These are phyloP conservation scores for Blastomyces parvus DNA, from an alignment of 2,329 filamentous ascomycete genomes.

Conservation along the genomic window DNA sequence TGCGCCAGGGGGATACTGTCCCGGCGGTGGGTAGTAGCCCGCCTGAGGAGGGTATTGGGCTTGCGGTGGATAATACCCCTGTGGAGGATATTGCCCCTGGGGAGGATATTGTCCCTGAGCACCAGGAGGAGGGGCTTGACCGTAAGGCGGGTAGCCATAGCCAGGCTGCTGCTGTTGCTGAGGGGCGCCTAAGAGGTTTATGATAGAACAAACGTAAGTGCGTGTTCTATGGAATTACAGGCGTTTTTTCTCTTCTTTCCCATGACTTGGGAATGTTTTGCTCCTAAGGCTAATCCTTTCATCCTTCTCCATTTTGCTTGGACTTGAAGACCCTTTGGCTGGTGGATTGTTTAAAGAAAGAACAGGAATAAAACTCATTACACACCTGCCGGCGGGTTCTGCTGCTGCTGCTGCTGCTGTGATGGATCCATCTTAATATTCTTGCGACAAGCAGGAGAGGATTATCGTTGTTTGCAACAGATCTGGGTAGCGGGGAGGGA, in stretches of 20 bases:
- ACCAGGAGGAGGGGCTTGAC: neutral
- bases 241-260: neutral
- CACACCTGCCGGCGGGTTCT: neutral
- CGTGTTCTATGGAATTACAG: neutral
- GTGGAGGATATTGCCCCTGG: conserved; percentile 19
- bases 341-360: neutral
- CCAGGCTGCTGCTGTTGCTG: neutral
- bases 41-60: conserved; percentile 21
- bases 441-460: too few relatives aligned
- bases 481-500: too few relatives aligned
- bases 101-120: conserved; percentile 8
- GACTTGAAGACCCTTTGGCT: neutral
- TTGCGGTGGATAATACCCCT: conserved; percentile 21
- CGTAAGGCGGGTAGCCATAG: conserved; percentile 6
- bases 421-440: conserved; percentile 2
- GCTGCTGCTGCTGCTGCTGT: conserved; percentile 3
- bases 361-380: neutral
- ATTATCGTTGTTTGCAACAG: neutral
- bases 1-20: neutral
- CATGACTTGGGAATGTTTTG: neutral
- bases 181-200: neutral
- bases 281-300: neutral
- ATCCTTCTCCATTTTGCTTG: neutral
- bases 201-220: neutral
- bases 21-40: neutral